These are phyloP conservation scores for Jatropha curcas DNA, from an alignment of 345 rosid species.

Conservation along the genomic window DNA sequence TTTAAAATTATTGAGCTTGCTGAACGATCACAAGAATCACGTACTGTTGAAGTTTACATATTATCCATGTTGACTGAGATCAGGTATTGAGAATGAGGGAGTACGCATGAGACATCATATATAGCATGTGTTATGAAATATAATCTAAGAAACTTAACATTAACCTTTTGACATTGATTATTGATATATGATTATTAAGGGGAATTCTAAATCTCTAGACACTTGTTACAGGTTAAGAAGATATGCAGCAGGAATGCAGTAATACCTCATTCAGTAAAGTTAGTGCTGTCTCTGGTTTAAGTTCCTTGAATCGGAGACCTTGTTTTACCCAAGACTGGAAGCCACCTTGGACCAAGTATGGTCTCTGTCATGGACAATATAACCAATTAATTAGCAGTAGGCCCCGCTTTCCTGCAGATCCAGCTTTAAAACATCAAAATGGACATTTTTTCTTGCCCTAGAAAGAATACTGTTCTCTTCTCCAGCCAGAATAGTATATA, in stretches of 20 bases:
- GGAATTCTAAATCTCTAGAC: background rate
- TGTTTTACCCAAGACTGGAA: slow-evolving; percentile 76
- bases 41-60: background rate
- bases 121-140: background rate
- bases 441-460: background rate
- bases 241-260: slow-evolving; percentile 7
- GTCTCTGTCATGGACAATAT: slow-evolving; percentile 46
- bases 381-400: slow-evolving; percentile 17
- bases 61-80: background rate
- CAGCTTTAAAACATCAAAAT: background rate
- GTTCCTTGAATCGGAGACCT: slow-evolving; percentile 78
- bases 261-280: slow-evolving; percentile 80
- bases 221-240: background rate
- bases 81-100: background rate
- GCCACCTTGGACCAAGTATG: slow-evolving; percentile 86
- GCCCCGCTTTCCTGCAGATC: background rate
- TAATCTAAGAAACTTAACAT: background rate
- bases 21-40: background rate
- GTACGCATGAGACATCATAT: background rate
- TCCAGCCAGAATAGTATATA: background rate
- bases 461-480: background rate
- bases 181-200: background rate
- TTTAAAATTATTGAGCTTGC: slow-evolving; percentile 14
- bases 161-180: background rate
- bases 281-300: slow-evolving; percentile 75